These are phyloP conservation scores for Tolypocladium guangdongense DNA, from an alignment of 2,329 filamentous ascomycete species.

Conservation along the genomic window DNA sequence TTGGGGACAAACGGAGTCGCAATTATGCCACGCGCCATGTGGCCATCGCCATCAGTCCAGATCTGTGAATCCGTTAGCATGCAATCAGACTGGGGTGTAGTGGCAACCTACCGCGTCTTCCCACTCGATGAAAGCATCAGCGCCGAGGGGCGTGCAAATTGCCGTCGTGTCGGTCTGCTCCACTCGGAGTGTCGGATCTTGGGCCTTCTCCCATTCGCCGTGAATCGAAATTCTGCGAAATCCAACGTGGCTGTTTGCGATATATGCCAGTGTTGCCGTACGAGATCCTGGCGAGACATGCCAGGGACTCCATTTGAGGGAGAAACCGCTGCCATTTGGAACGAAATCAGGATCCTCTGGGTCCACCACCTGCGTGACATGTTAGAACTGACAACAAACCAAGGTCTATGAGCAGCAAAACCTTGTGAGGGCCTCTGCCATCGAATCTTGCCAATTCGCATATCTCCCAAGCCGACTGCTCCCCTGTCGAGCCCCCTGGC, in stretches of 20 bases:
- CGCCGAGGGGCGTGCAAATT: constrained; percentile 37
- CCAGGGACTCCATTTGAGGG: constrained; percentile 46
- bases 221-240: constrained; percentile 39
- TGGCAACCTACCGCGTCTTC: constrained; percentile 33
- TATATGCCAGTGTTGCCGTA: constrained; percentile 37
- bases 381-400: neutral
- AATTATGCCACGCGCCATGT: constrained; percentile 41
- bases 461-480: constrained; percentile 35
- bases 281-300: constrained; percentile 19
- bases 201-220: constrained; percentile 20
- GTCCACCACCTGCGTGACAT: constrained; percentile 13
- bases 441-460: constrained; percentile 39
- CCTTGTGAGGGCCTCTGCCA: constrained; percentile 32
- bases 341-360: constrained; percentile 35
- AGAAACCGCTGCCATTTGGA: constrained; percentile 37
- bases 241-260: constrained; percentile 40
- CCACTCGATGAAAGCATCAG: constrained; percentile 45
- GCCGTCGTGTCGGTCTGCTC: constrained; percentile 31
- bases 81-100: neutral
- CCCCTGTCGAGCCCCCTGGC: constrained; percentile 6
- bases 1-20: constrained; percentile 38
- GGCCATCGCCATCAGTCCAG: constrained; percentile 25
- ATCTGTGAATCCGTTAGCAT: constrained; percentile 22
- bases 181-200: constrained; percentile 26
- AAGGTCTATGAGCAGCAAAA: neutral